These are phyloP conservation scores for Apiospora koreana DNA, from an alignment of 2,329 filamentous ascomycete genomes.

Conservation along the genomic window DNA sequence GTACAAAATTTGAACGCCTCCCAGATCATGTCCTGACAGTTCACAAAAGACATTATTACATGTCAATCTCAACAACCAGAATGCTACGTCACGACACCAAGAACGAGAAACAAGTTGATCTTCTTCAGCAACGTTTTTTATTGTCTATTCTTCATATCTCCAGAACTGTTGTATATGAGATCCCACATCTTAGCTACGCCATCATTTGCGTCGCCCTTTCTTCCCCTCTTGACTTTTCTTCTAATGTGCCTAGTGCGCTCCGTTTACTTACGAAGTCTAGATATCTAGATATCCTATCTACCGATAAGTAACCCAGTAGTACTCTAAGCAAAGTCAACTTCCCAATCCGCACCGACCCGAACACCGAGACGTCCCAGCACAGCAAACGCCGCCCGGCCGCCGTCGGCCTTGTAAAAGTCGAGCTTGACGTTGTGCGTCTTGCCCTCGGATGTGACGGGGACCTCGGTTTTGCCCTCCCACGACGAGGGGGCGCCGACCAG, in stretches of 20 bases:
- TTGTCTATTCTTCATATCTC: not conserved
- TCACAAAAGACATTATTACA: too few species aligned
- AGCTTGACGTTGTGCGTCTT: slow-evolving; percentile 59
- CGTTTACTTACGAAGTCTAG: not conserved
- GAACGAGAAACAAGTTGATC: not conserved
- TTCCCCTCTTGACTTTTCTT: not conserved
- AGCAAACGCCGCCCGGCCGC: slow-evolving; percentile 52
- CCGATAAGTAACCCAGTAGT: not conserved
- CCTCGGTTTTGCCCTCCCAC: slow-evolving; percentile 68
- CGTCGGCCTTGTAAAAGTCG: slow-evolving; percentile 55
- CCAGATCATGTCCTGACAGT: too few species aligned
- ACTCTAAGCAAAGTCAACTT: slow-evolving; percentile 35
- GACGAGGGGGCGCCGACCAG: slow-evolving; percentile 74
- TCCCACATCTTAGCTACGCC: not conserved
- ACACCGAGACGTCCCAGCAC: slow-evolving; percentile 53
- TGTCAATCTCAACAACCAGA: too few species aligned
- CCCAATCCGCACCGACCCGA: slow-evolving; percentile 57
- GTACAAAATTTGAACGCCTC: too few species aligned
- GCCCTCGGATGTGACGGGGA: slow-evolving; percentile 55
- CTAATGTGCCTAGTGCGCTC: not conserved
- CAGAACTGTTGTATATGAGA: not conserved
- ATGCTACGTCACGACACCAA: too few species aligned
- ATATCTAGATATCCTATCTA: not conserved
- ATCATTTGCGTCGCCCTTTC: not conserved
- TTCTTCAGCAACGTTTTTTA: not conserved